Conservation (phyloP, 306 rosid species). For the Alnus rubra region DNA sequence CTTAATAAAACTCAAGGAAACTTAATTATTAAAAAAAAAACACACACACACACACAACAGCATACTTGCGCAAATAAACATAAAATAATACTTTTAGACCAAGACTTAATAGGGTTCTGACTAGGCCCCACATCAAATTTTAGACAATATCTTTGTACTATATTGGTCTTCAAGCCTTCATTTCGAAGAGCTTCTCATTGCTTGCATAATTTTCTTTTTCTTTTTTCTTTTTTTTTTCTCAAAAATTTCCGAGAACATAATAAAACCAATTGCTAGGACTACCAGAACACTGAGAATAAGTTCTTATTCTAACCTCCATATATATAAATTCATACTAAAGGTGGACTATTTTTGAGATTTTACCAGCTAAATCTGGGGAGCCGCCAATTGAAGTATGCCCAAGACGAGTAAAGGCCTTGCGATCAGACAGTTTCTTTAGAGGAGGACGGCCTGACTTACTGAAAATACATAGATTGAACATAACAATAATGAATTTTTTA, state of each 20-base stretch:
- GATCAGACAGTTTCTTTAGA: slow-evolving; percentile 65
- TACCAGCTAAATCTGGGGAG: slow-evolving; percentile 68
- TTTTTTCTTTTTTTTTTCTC: too few relatives aligned
- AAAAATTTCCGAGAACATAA: neutral
- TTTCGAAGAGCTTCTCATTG: neutral
- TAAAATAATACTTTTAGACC: neutral
- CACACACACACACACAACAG: neutral
- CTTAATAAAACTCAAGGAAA: too few relatives aligned
- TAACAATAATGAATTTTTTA: neutral
- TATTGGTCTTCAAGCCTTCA: neutral
- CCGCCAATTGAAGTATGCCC: slow-evolving; percentile 49
- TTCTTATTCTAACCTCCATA: neutral
- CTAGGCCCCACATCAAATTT: neutral
- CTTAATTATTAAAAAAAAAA: too few relatives aligned
- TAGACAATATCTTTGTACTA: neutral
- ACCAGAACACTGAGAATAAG: neutral
- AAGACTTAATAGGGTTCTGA: neutral
- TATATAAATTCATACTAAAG: neutral
- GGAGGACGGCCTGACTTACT: slow-evolving; percentile 82
- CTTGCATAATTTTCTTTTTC: neutral
- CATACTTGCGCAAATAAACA: too few relatives aligned
- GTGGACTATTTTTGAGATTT: slow-evolving; percentile 3
- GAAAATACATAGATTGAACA: slow-evolving; percentile 34
- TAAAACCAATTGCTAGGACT: neutral
- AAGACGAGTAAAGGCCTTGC: slow-evolving; percentile 55